phyloP scores from a whole-genome alignment of 192 early-diverging fungal species.

The Podila clonocystis region DNA sequence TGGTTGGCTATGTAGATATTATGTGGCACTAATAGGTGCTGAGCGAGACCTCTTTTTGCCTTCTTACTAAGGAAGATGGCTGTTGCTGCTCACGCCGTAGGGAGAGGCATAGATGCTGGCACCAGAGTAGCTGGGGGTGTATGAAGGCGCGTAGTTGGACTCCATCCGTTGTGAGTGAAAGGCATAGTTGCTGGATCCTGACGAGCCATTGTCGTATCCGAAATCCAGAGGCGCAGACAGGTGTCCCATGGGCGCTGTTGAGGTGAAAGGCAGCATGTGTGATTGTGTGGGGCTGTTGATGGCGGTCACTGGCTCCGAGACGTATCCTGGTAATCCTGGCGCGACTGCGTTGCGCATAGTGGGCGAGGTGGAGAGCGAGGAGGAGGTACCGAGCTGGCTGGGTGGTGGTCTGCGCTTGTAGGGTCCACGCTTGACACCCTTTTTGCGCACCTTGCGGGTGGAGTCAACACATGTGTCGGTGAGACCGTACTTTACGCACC shows the following conservation, averaged over 20 bases:
- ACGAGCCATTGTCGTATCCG: slow-evolving; percentile 33
- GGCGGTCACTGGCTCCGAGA: slow-evolving; percentile 39
- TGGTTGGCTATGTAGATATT: too few species aligned
- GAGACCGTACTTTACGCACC: slow-evolving; percentile 81
- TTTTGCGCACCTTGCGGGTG: slow-evolving; percentile 81
- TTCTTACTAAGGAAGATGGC: not conserved
- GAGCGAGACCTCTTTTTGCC: too few species aligned
- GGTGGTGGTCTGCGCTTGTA: slow-evolving; percentile 72
- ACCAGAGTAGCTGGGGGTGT: slow-evolving; percentile 25
- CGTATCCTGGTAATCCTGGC: slow-evolving; percentile 25
- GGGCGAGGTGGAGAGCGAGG: slow-evolving; percentile 27
- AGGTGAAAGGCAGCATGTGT: slow-evolving; percentile 35
- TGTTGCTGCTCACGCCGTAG: slow-evolving; percentile 5
- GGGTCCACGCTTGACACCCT: slow-evolving; percentile 86
- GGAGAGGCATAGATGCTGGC: slow-evolving; percentile 21
- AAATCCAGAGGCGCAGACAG: slow-evolving; percentile 29
- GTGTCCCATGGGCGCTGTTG: slow-evolving; percentile 24
- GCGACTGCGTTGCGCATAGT: slow-evolving; percentile 41
- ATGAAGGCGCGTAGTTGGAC: slow-evolving; percentile 20
- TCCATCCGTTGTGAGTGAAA: slow-evolving; percentile 44
- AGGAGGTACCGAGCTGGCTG: slow-evolving; percentile 24
- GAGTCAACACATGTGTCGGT: slow-evolving; percentile 79
- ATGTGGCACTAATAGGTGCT: too few species aligned
- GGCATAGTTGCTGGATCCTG: slow-evolving; percentile 16
- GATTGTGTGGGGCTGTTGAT: slow-evolving; percentile 42